Percentiles rank a stretch among this genome's conserved stretches.
These are phyloP conservation scores for Arthrobotrys pseudoclavata DNA, from an alignment of 2,329 filamentous ascomycete species.

Conservation along the genomic window DNA sequence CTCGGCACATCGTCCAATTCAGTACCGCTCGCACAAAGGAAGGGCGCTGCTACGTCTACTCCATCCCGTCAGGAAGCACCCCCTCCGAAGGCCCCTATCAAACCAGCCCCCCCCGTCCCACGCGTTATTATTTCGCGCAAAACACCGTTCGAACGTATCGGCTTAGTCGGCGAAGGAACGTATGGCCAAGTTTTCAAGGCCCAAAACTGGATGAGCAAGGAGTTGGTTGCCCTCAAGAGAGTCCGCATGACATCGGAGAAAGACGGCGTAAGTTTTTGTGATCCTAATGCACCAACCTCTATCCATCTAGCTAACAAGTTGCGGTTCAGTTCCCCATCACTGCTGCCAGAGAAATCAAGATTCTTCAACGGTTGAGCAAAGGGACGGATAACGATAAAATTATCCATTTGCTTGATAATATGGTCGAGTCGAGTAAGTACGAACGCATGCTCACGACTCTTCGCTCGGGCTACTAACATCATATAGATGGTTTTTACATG, in stretches of 20 bases:
- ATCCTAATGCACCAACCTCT: slow-evolving; percentile 36
- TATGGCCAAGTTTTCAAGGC: slow-evolving; percentile 97
- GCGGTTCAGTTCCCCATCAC: slow-evolving; percentile 80
- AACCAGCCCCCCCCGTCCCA: slow-evolving; percentile 34
- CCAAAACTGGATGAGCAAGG: slow-evolving; percentile 90
- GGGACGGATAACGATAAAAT: slow-evolving; percentile 73
- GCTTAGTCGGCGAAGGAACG: slow-evolving; percentile 63
- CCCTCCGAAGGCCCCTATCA: slow-evolving; percentile 10
- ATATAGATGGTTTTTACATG: slow-evolving; percentile 90
- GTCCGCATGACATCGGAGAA: slow-evolving; percentile 94
- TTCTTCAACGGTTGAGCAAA: slow-evolving; percentile 87
- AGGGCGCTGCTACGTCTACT: slow-evolving; percentile 15
- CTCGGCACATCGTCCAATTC: slow-evolving; percentile 51
- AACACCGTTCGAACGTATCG: slow-evolving; percentile 62
- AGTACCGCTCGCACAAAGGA: slow-evolving; percentile 48
- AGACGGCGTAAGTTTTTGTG: slow-evolving; percentile 72
- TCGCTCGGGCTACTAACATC: slow-evolving; percentile 27
- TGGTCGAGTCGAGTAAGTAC: slow-evolving; percentile 84
- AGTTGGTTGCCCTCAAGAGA: slow-evolving; percentile 85
- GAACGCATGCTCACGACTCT: not conserved
- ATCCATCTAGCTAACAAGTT: slow-evolving; percentile 59
- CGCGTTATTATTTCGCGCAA: slow-evolving; percentile 53
- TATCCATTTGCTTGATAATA: slow-evolving; percentile 87
- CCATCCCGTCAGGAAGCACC: slow-evolving; percentile 20
- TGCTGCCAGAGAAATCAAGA: slow-evolving; percentile 89